Conservation (phyloP, 176 grass and related monocot species). For the Oryza brachyantha region DNA sequence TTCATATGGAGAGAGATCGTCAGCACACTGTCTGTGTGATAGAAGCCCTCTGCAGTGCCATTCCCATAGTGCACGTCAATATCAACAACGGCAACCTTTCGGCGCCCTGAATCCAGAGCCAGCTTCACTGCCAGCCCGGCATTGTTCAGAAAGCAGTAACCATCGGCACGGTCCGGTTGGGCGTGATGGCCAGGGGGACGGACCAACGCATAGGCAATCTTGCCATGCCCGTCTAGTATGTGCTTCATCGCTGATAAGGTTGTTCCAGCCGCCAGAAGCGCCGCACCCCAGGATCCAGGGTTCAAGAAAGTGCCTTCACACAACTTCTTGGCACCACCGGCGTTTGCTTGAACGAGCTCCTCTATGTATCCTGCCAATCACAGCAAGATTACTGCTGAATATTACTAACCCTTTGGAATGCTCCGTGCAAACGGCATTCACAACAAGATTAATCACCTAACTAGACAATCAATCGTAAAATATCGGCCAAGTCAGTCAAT, state of each 20-base stretch:
- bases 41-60: conserved; percentile 85
- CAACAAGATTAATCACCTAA: no score
- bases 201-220: conserved; percentile 70
- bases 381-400: not conserved
- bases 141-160: conserved; percentile 95
- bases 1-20: conserved; percentile 88
- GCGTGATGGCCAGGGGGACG: conserved; percentile 87
- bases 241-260: conserved; percentile 68
- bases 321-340: conserved; percentile 59
- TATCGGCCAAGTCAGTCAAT: no score
- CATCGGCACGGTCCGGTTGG: conserved; percentile 66
- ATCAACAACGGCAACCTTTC: conserved; percentile 60
- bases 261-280: conserved; percentile 71
- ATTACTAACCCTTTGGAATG: not conserved
- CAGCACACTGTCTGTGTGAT: conserved; percentile 50
- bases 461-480: no score
- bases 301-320: conserved; percentile 77
- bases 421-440: not conserved
- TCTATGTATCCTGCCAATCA: conserved; percentile 77
- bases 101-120: conserved; percentile 58
- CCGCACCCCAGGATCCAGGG: conserved; percentile 78
- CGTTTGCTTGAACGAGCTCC: conserved; percentile 65
- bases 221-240: conserved; percentile 64
- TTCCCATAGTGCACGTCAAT: conserved; percentile 93
- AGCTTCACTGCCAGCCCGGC: conserved; percentile 71